Percentiles rank a stretch among this genome's conserved stretches.
These are phyloP conservation scores for Cladophialophora immunda DNA, from an alignment of 2,329 filamentous ascomycete genomes.

Conservation along the genomic window DNA sequence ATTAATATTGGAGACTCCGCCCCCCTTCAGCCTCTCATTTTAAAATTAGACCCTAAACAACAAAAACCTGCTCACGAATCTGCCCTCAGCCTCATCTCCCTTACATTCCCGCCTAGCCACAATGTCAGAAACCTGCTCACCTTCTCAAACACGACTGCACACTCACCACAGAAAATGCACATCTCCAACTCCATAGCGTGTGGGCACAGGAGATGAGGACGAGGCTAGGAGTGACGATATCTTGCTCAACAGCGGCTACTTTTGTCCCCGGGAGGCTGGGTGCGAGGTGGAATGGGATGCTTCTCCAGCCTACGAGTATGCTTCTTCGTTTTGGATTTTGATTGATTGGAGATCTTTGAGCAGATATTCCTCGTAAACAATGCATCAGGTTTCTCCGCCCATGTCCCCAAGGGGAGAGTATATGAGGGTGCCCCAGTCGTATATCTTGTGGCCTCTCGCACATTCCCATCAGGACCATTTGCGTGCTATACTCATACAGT, in stretches of 20 bases:
- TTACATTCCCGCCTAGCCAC: not conserved
- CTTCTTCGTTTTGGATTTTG: not conserved
- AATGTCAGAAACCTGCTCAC: not conserved
- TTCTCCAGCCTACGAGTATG: not conserved
- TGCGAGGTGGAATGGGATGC: not conserved
- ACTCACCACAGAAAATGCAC: not conserved
- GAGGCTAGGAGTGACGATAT: not conserved
- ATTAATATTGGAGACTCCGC: not conserved
- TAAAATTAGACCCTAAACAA: not conserved
- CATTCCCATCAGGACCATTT: not conserved
- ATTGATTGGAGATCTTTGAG: conserved; percentile 7
- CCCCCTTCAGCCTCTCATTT: not conserved
- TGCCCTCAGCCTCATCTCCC: not conserved
- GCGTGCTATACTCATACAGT: not conserved
- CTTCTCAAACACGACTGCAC: not conserved
- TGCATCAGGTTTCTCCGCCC: not conserved
- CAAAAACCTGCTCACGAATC: not conserved
- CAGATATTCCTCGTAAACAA: conserved; percentile 5
- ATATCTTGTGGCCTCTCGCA: not conserved
- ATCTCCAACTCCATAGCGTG: not conserved
- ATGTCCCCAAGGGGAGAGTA: not conserved
- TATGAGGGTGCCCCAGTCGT: not conserved
- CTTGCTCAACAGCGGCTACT: not conserved
- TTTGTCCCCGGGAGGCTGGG: not conserved
- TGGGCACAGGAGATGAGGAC: not conserved